These are phyloP conservation scores for Toxicodendron radicans DNA, from an alignment of 345 rosid species.

Conservation along the genomic window DNA sequence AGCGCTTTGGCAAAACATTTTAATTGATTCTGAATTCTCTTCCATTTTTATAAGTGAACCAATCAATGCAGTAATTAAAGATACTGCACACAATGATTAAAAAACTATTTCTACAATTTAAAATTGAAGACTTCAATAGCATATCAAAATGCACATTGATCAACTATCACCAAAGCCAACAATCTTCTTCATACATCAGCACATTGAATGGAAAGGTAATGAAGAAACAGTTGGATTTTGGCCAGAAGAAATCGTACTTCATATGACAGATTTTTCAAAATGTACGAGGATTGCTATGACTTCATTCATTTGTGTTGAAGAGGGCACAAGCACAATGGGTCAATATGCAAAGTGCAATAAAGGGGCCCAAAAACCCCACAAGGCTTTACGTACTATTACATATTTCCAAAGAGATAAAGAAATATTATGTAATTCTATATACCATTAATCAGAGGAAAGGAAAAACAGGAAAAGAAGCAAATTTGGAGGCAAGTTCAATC, in stretches of 20 bases:
- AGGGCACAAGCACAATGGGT: background rate
- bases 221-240: background rate
- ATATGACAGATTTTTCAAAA: background rate
- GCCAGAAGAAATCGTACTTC: background rate
- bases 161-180: no score
- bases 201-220: background rate
- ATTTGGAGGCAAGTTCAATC: background rate
- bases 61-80: no score
- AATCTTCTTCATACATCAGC: no score
- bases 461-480: background rate
- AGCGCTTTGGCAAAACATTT: no score
- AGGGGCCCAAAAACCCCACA: background rate
- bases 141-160: no score
- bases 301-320: background rate
- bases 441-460: background rate
- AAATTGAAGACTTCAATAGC: no score
- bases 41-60: no score
- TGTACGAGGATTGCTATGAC: background rate
- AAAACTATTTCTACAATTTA: no score
- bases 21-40: no score
- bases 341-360: background rate
- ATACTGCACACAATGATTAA: no score
- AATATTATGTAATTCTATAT: background rate
- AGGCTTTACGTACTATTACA: background rate
- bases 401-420: background rate